phyloP scores from a whole-genome alignment of 129 eudicot species.

The Oenanthe sinensis region DNA sequence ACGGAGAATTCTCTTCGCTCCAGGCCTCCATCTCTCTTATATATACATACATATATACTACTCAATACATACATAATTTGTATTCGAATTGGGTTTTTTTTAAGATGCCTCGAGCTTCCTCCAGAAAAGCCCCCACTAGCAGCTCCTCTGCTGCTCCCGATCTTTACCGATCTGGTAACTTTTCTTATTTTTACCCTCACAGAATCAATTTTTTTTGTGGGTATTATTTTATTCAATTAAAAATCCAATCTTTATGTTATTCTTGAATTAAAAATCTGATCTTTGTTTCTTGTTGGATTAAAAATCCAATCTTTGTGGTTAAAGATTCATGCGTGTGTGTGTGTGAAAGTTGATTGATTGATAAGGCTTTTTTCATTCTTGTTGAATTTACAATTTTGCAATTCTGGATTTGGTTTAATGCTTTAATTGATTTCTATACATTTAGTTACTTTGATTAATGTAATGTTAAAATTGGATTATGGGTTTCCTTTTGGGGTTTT shows the following conservation, averaged over 20 bases:
- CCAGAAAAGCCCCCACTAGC: slow-evolving; percentile 42
- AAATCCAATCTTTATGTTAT: background rate
- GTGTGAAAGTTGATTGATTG: background rate
- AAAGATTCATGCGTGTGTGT: background rate
- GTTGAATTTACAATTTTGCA: background rate
- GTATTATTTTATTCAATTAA: background rate
- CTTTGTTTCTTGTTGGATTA: background rate
- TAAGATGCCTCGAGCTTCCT: slow-evolving; percentile 66
- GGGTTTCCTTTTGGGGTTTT: too few species aligned
- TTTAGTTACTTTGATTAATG: too few species aligned
- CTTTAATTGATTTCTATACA: too few species aligned
- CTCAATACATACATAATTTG: background rate
- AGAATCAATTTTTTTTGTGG: background rate
- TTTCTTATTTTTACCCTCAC: background rate
- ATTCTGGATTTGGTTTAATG: background rate
- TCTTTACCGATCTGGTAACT: slow-evolving; percentile 57
- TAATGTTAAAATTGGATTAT: too few species aligned
- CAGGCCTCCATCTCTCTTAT: background rate
- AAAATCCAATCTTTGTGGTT: background rate
- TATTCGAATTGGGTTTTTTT: background rate
- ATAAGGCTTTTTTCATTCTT: background rate
- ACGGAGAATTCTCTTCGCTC: background rate
- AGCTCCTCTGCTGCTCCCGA: slow-evolving; percentile 53
- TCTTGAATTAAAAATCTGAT: background rate
- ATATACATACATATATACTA: background rate